These are phyloP conservation scores for Ascochyta viciae-villosae DNA, from an alignment of 2,329 filamentous ascomycete genomes.

Conservation along the genomic window DNA sequence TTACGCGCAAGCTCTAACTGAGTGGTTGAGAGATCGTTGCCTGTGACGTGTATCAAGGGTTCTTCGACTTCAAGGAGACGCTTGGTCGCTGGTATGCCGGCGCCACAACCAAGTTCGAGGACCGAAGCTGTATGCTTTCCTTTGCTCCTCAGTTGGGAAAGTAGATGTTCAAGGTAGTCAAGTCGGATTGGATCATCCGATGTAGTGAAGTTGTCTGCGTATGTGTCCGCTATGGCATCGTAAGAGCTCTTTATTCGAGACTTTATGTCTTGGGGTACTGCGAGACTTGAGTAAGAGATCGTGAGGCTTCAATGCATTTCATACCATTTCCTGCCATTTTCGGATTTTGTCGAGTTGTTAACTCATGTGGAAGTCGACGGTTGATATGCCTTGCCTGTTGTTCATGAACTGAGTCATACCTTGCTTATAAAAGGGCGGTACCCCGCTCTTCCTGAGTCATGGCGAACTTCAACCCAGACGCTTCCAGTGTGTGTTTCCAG, in stretches of 20 bases:
- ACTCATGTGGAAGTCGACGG: background rate
- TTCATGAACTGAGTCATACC: background rate
- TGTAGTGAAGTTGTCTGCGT: constrained; percentile 32
- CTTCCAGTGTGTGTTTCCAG: no score
- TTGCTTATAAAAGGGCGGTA: background rate
- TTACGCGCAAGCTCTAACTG: constrained; percentile 49
- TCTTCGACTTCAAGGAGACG: constrained; percentile 22
- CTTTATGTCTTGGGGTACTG: constrained; percentile 33
- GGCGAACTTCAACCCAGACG: background rate
- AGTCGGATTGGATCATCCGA: constrained; percentile 30
- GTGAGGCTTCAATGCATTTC: background rate
- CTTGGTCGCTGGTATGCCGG: constrained; percentile 38
- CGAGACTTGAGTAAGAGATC: background rate
- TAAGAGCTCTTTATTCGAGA: constrained; percentile 36
- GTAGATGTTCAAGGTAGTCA: constrained; percentile 28
- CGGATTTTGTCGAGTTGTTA: background rate
- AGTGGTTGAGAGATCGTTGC: constrained; percentile 52
- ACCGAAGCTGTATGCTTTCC: background rate
- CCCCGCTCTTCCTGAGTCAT: background rate
- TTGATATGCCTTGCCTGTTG: background rate
- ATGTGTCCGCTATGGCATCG: constrained; percentile 38
- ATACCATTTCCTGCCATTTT: background rate
- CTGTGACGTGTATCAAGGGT: constrained; percentile 42
- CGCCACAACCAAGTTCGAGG: constrained; percentile 42
- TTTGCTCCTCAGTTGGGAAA: constrained; percentile 17